A percentile compares a stretch with the other conserved stretches of the same genome.
Evolutionary conservation across 2,329 filamentous ascomycete genomes (phyloP).

Genomic region (Endoconidiophora laricicola): DNA sequence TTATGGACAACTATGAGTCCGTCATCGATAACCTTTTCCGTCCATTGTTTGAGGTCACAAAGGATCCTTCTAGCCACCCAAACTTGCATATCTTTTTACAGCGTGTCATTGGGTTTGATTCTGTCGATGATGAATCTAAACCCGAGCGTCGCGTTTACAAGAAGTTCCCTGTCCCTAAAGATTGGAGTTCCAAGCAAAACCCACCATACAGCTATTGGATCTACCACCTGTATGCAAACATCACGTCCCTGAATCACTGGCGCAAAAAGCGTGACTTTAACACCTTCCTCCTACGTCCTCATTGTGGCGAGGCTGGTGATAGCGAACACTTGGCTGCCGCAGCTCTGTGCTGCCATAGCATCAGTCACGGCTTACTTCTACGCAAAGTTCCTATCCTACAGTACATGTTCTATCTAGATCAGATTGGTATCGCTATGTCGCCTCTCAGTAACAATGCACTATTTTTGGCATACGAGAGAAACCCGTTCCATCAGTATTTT

Average conservation of each 20-base stretch:
- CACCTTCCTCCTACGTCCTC: conserved; percentile 80
- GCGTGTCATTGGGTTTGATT: conserved; percentile 90
- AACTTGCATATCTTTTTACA: conserved; percentile 93
- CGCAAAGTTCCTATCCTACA: conserved; percentile 89
- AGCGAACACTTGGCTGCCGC: conserved; percentile 90
- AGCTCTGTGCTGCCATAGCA: conserved; percentile 84
- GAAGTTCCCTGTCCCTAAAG: conserved; percentile 81
- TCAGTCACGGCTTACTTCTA: conserved; percentile 82
- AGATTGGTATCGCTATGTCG: conserved; percentile 99
- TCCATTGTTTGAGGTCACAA: conserved; percentile 86
- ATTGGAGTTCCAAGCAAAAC: conserved; percentile 86
- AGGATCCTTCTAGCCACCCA: conserved; percentile 68
- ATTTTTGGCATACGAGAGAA: conserved; percentile 91
- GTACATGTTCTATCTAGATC: conserved; percentile 94
- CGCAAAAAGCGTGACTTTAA: conserved; percentile 86
- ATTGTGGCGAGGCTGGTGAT: conserved; percentile 93
- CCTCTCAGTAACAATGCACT: conserved; percentile 94
- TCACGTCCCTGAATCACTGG: conserved; percentile 82
- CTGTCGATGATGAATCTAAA: conserved; percentile 96
- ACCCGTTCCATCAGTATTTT: conserved; percentile 93
- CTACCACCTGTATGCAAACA: conserved; percentile 91
- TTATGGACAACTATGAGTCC: conserved; percentile 82
- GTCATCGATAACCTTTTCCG: conserved; percentile 84
- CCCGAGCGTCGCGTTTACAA: conserved; percentile 82
- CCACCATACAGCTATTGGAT: conserved; percentile 99